phyloP scores from a whole-genome alignment of 495 filamentous ascomycete genomes.

The Trichoderma orchidacearum region DNA sequence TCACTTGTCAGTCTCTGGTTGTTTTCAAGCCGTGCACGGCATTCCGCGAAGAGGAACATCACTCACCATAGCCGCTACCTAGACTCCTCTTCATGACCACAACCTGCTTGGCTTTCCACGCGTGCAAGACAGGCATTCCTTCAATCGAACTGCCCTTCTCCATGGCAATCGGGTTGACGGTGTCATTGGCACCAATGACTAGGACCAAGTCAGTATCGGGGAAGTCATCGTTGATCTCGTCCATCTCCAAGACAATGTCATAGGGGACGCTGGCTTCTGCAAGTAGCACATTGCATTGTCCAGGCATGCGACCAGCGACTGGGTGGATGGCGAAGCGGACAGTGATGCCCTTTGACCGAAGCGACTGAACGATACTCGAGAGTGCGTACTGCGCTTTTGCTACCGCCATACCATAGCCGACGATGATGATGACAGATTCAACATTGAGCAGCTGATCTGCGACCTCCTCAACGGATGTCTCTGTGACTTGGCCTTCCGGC shows the following conservation, averaged over 20 bases:
- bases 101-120: constrained; percentile 82
- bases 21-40: neutral
- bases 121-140: constrained; percentile 75
- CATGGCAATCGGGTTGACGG: constrained; percentile 71
- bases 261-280: constrained; percentile 74
- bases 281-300: constrained; percentile 73
- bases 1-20: constrained; percentile 2
- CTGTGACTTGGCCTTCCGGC: constrained; percentile 59
- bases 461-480: constrained; percentile 61
- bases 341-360: constrained; percentile 54
- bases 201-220: constrained; percentile 67
- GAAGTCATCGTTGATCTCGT: constrained; percentile 85
- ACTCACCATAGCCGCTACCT: constrained; percentile 64
- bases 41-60: neutral
- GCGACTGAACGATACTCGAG: constrained; percentile 57
- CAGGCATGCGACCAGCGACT: constrained; percentile 73
- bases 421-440: constrained; percentile 68
- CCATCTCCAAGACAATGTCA: constrained; percentile 79
- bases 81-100: constrained; percentile 78
- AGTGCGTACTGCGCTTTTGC: constrained; percentile 80
- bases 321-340: constrained; percentile 82
- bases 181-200: constrained; percentile 78
- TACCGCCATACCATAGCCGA: constrained; percentile 80
- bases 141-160: constrained; percentile 68
- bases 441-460: constrained; percentile 54